Conservation (phyloP, 2,329 filamentous ascomycete species). For the Cercospora beticola region DNA sequence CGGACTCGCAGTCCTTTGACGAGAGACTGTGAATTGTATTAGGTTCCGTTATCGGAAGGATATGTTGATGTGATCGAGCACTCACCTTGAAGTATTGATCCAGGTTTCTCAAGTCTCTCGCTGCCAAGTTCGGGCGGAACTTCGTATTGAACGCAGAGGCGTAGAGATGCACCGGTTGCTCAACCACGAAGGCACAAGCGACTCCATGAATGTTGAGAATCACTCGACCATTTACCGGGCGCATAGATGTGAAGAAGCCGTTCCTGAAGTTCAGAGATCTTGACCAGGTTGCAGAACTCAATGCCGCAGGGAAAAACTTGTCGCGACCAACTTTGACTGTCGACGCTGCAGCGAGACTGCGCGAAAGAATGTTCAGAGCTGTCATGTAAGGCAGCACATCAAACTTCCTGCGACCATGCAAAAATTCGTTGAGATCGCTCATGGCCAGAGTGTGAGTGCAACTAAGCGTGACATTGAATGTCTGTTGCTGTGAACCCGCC, state of each 20-base stretch:
- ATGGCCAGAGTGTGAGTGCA: not conserved
- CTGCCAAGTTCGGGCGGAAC: not conserved
- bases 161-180: not conserved
- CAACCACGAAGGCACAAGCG: slow-evolving; percentile 21
- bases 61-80: not conserved
- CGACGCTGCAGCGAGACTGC: not conserved
- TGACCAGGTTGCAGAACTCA: not conserved
- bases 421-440: not conserved
- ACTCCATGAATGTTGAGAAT: slow-evolving; percentile 27
- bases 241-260: slow-evolving; percentile 19
- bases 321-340: not conserved
- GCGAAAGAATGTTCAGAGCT: slow-evolving; percentile 7
- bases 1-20: not conserved
- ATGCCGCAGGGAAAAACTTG: not conserved
- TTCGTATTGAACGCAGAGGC: not conserved
- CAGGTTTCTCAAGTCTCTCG: not conserved
- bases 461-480: not conserved
- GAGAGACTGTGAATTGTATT: not conserved
- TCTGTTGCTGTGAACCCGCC: not conserved
- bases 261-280: not conserved
- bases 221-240: slow-evolving; percentile 7
- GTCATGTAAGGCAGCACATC: not conserved
- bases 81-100: slow-evolving; percentile 2
- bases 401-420: not conserved
- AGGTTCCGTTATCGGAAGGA: no score